These are phyloP conservation scores for Hypomontagnella monticulosa DNA, from an alignment of 495 filamentous ascomycete species.

Conservation along the genomic window DNA sequence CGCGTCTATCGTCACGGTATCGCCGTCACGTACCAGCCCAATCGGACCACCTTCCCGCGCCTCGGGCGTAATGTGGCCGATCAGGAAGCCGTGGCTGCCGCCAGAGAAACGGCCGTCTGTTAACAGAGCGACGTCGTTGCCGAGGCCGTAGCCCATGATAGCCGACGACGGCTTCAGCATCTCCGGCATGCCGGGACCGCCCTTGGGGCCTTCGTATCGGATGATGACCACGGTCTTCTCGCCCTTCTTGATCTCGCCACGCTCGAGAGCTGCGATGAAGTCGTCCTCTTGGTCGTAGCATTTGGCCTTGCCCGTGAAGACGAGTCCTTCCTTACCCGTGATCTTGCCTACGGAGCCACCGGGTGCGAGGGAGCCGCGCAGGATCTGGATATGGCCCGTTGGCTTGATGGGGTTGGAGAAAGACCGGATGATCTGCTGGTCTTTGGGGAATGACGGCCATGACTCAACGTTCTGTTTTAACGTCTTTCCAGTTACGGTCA, in stretches of 20 bases:
- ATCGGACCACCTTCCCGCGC: slow-evolving; percentile 76
- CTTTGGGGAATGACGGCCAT: slow-evolving; percentile 77
- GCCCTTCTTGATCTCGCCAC: slow-evolving; percentile 88
- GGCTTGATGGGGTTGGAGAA: slow-evolving; percentile 90
- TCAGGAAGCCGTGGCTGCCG: slow-evolving; percentile 81
- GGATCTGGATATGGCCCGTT: slow-evolving; percentile 96
- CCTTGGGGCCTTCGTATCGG: slow-evolving; percentile 90
- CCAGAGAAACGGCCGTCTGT: slow-evolving; percentile 83
- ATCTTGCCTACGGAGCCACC: slow-evolving; percentile 97
- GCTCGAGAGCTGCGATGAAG: slow-evolving; percentile 80
- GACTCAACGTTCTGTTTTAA: slow-evolving; percentile 88
- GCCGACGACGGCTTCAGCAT: slow-evolving; percentile 85
- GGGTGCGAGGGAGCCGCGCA: slow-evolving; percentile 88
- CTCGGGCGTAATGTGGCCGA: slow-evolving; percentile 79
- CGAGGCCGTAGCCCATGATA: slow-evolving; percentile 87
- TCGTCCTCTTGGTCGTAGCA: slow-evolving; percentile 87
- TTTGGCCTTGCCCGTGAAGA: slow-evolving; percentile 86
- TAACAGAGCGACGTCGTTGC: slow-evolving; percentile 81
- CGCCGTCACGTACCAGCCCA: slow-evolving; percentile 73
- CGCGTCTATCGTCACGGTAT: slow-evolving; percentile 76
- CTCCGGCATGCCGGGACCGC: slow-evolving; percentile 85
- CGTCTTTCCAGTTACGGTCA: slow-evolving; percentile 95
- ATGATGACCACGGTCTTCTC: slow-evolving; percentile 98
- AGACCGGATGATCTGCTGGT: slow-evolving; percentile 92
- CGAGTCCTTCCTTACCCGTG: slow-evolving; percentile 94